Evolutionary conservation across 768 basidiomycete species (phyloP), one percentile per base, ranked within the genome.

Genomic region (Amanita inopinata): DNA sequence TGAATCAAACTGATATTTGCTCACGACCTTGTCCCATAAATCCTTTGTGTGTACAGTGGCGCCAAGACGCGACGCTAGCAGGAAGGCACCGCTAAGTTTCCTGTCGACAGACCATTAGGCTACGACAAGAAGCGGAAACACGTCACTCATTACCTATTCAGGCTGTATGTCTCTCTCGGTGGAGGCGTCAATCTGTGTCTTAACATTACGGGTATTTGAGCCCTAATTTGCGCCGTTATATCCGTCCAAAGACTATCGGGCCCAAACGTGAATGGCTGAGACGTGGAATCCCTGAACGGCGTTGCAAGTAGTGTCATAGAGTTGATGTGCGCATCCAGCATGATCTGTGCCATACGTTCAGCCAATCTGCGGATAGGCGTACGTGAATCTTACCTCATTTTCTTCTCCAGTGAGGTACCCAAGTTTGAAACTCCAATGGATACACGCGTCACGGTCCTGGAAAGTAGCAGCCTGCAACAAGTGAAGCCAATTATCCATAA

Each of bases 331-430:
- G 93, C 88, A 46, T 87, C 65, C 9, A 91, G 59, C 93, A 98
- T 96, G 11, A 68, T 54, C 91, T 87, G 53, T 9, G 27, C 30
- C n/a, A 12, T 25, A 24, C 12, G 6, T 8, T 42, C 7, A 42
- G 15, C 17, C 11, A 15, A 23, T 31, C 33, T 46, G 14, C 2
- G 24, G 14, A 33, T 10, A 20, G 27, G 12, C 18, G 20, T 10
- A 14, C 30, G 33, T 31, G n/a, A 31, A 17, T 39, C 65, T 23
- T 33, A 89, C 90, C 57, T 90, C 70, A 46, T 78, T 78, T 61
- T 97, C 94, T 42, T 82, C 70, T 5, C 93, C 93, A 0, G 88
- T 92, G 14, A 99, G 67, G 58, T 97, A 99, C 1, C 90, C 88
- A 1, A 99, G 62, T 51, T 78, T 74, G n/a, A 74, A 56, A 54